These are phyloP conservation scores for Coniferiporia sulphurascens DNA, from an alignment of 1,284 basidiomycete genomes.

Conservation along the genomic window DNA sequence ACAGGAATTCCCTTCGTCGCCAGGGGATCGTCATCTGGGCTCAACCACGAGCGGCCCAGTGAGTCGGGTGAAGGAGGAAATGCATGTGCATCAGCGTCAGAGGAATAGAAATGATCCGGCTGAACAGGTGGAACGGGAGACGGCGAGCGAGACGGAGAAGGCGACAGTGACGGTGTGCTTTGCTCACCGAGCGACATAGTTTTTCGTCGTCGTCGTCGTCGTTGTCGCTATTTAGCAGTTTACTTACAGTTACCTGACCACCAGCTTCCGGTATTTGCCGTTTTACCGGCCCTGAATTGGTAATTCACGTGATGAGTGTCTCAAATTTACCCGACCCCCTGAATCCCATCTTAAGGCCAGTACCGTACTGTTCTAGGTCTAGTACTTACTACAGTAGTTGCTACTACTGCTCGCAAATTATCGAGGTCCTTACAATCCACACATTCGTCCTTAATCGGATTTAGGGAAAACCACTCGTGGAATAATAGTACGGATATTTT, in stretches of 20 bases:
- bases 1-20: conserved; percentile 88
- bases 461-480: too few species aligned
- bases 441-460: too few species aligned
- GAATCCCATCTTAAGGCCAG: too few species aligned
- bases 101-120: conserved; percentile 76
- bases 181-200: background rate
- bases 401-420: too few species aligned
- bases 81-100: conserved; percentile 34
- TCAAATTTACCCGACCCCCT: too few species aligned
- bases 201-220: conserved; percentile 1
- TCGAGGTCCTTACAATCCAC: too few species aligned
- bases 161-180: conserved; percentile 17
- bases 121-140: conserved; percentile 41
- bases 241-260: background rate
- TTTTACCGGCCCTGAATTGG: background rate
- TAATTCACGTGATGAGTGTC: background rate
- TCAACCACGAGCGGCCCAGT: conserved; percentile 58
- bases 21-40: conserved; percentile 79
- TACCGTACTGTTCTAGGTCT: too few species aligned
- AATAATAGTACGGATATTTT: background rate
- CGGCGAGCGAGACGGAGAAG: conserved; percentile 15
- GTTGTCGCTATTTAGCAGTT: background rate
- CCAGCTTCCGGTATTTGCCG: background rate
- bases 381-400: too few species aligned
- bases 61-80: conserved; percentile 54